Percentiles rank a stretch among this genome's conserved stretches.
phyloP scores from a whole-genome alignment of 805 yeast species.

The Saccharomycopsis babjevae region DNA sequence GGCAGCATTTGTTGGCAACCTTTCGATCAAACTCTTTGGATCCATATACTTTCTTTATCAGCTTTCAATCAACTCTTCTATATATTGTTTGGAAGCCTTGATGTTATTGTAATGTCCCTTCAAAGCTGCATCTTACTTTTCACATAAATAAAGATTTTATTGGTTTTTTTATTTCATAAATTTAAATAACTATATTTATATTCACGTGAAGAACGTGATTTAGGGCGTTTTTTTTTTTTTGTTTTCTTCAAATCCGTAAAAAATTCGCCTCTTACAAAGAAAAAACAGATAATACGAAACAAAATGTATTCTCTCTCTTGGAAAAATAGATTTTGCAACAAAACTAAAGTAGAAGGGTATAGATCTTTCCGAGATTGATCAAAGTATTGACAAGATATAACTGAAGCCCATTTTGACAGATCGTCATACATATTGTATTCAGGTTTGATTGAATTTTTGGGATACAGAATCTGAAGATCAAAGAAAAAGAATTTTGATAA shows the following conservation, averaged over 20 bases:
- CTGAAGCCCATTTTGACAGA: neutral
- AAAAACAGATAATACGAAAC: neutral
- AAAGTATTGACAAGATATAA: neutral
- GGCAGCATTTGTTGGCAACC: conserved; percentile 3
- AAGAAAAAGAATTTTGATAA: neutral
- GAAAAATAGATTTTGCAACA: neutral
- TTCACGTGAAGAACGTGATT: neutral
- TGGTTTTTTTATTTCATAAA: too few species aligned
- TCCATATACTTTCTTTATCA: neutral
- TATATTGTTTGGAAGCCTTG: neutral
- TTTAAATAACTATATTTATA: too few species aligned
- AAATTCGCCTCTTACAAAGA: neutral
- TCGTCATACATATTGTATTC: neutral
- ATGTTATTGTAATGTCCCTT: too few species aligned
- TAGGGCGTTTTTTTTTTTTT: neutral
- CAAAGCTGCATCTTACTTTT: too few species aligned
- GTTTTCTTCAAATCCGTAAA: neutral
- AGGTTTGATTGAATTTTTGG: neutral
- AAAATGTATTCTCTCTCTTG: neutral
- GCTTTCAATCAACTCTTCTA: neutral
- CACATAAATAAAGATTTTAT: neutral
- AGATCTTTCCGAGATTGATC: neutral
- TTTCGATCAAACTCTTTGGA: neutral
- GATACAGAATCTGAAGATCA: neutral
- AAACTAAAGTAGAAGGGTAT: neutral